These are phyloP conservation scores for Talaromyces pinophilus DNA, from an alignment of 2,329 filamentous ascomycete genomes.

Conservation along the genomic window DNA sequence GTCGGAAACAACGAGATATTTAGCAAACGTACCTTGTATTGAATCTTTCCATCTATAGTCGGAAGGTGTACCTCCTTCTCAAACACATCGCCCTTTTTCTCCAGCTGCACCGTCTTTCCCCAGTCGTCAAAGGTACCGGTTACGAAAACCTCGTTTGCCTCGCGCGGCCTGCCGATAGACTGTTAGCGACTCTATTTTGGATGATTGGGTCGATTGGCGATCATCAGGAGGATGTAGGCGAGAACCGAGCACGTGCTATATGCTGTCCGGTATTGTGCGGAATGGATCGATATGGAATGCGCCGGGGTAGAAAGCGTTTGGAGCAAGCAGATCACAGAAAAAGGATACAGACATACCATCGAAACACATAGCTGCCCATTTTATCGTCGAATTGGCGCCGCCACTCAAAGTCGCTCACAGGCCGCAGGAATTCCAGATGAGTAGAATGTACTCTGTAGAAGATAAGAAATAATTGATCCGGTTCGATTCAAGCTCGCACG, in stretches of 20 bases:
- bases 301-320: background rate
- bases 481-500: background rate
- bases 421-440: background rate
- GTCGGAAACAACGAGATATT: background rate
- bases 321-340: background rate
- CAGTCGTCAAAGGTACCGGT: constrained; percentile 96
- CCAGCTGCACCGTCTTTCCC: constrained; percentile 80
- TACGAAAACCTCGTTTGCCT: constrained; percentile 84
- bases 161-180: constrained; percentile 66
- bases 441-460: background rate
- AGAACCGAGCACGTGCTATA: background rate
- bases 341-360: constrained; percentile 35
- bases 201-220: background rate
- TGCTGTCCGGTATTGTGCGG: background rate
- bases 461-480: background rate
- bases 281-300: background rate
- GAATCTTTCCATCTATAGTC: constrained; percentile 68
- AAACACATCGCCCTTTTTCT: constrained; percentile 71
- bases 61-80: constrained; percentile 78
- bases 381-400: background rate
- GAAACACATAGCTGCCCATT: constrained; percentile 42
- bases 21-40: constrained; percentile 78
- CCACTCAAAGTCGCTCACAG: background rate
- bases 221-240: background rate
- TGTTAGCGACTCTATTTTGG: background rate